A percentile compares a stretch with the other conserved stretches of the same genome.
These are phyloP conservation scores for Pelargonium cotyledonis DNA, from an alignment of 441 rosid species.

Conservation along the genomic window DNA sequence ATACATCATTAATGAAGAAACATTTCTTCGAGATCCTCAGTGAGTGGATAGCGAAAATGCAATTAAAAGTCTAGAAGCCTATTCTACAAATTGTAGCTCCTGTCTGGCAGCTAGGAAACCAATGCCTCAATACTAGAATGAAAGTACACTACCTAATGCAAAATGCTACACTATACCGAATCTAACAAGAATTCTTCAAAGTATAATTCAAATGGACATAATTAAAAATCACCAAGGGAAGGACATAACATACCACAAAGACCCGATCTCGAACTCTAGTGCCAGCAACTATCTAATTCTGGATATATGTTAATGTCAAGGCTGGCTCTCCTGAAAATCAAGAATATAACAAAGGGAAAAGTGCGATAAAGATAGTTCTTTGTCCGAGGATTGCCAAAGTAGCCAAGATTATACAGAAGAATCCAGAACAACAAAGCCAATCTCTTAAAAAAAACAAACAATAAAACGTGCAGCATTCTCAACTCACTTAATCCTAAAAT, in stretches of 20 bases:
- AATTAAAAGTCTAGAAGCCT: not conserved
- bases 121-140: not conserved
- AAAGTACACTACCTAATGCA: not conserved
- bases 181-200: not conserved
- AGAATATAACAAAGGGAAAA: not conserved
- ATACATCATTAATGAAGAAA: not conserved
- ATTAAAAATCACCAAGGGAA: not conserved
- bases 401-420: constrained; percentile 1
- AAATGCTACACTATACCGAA: not conserved
- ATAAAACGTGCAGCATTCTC: too few relatives aligned
- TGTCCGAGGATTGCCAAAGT: not conserved
- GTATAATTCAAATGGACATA: not conserved
- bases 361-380: not conserved
- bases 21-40: not conserved
- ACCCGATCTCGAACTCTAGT: not conserved
- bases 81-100: not conserved
- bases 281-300: not conserved
- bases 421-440: not conserved
- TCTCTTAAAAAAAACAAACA: not conserved
- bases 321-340: not conserved
- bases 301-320: not conserved
- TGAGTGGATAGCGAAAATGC: not conserved
- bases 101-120: not conserved
- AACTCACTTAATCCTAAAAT: too few relatives aligned
- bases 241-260: not conserved